Conservation (phyloP, 2,329 filamentous ascomycete species). For the Ascosphaera aggregata region DNA sequence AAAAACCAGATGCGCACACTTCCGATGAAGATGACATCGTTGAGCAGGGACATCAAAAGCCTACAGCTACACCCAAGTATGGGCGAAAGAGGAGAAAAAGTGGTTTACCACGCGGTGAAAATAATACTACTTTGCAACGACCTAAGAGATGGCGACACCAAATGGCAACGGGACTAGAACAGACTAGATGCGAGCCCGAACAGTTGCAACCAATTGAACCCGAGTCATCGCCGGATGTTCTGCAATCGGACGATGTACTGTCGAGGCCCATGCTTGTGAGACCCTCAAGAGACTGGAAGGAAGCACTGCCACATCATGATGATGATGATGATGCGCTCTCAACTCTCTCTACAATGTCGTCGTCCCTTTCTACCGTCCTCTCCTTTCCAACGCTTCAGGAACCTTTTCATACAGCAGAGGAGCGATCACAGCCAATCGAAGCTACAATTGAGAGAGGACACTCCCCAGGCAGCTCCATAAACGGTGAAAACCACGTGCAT, state of each 20-base stretch:
- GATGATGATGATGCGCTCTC: not conserved
- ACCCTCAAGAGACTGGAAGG: not conserved
- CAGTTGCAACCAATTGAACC: not conserved
- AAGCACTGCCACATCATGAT: not conserved
- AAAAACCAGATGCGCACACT: too few relatives aligned
- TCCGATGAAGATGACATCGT: not conserved
- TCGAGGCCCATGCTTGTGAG: not conserved
- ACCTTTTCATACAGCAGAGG: too few relatives aligned
- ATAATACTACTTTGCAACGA: too few relatives aligned
- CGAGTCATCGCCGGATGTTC: not conserved
- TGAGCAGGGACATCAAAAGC: not conserved
- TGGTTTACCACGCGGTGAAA: too few relatives aligned
- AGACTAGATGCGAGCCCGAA: too few relatives aligned
- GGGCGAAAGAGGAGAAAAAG: not conserved
- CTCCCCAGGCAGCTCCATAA: too few relatives aligned
- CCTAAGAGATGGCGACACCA: too few relatives aligned
- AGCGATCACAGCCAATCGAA: too few relatives aligned
- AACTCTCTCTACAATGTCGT: not conserved
- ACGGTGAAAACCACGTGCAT: too few relatives aligned
- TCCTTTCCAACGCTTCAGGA: too few relatives aligned
- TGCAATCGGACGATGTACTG: not conserved
- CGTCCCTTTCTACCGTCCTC: not conserved
- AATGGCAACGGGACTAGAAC: too few relatives aligned
- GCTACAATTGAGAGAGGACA: too few relatives aligned
- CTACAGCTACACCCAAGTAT: not conserved